Conservation (phyloP, 2,329 filamentous ascomycete genomes). For the Trichoderma afroharzianum region DNA sequence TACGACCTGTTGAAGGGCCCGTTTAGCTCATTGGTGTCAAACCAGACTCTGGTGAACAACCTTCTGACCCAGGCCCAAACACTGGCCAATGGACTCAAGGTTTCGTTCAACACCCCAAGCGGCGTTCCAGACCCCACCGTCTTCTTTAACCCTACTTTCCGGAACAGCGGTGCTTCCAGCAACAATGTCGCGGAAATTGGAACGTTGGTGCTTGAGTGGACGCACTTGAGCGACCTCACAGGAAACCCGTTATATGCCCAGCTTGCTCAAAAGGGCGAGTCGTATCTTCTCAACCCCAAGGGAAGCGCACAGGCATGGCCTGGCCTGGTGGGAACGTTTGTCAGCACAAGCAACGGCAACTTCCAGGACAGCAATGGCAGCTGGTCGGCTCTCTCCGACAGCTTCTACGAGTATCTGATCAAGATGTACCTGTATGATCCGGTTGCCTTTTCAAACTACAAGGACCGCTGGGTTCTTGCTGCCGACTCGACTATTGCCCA, state of each 20-base stretch:
- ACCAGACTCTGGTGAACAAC: slow-evolving; percentile 46
- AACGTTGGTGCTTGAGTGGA: slow-evolving; percentile 81
- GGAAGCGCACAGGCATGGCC: slow-evolving; percentile 66
- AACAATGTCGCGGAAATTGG: slow-evolving; percentile 77
- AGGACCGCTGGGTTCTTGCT: slow-evolving; percentile 70
- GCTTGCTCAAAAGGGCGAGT: slow-evolving; percentile 64
- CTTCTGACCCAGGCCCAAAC: slow-evolving; percentile 64
- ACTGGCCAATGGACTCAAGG: slow-evolving; percentile 69
- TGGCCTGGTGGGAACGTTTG: slow-evolving; percentile 66
- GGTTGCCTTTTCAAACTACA: slow-evolving; percentile 58
- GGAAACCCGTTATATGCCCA: slow-evolving; percentile 63
- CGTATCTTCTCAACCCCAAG: slow-evolving; percentile 62
- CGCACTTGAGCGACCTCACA: slow-evolving; percentile 70
- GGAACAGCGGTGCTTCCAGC: slow-evolving; percentile 46
- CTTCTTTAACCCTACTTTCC: slow-evolving; percentile 51
- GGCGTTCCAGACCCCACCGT: slow-evolving; percentile 72
- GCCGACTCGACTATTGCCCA: slow-evolving; percentile 72
- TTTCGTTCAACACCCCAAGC: slow-evolving; percentile 72
- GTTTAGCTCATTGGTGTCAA: slow-evolving; percentile 46
- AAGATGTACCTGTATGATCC: slow-evolving; percentile 87
- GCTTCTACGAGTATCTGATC: slow-evolving; percentile 85
- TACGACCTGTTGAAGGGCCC: slow-evolving; percentile 72
- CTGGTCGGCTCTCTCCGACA: slow-evolving; percentile 75
- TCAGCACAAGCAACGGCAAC: slow-evolving; percentile 61
- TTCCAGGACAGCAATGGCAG: slow-evolving; percentile 67